A percentile compares a stretch with the other conserved stretches of the same genome.
Conservation (phyloP, 2,329 filamentous ascomycete genomes). For the Coniochaeta prunicola region DNA sequence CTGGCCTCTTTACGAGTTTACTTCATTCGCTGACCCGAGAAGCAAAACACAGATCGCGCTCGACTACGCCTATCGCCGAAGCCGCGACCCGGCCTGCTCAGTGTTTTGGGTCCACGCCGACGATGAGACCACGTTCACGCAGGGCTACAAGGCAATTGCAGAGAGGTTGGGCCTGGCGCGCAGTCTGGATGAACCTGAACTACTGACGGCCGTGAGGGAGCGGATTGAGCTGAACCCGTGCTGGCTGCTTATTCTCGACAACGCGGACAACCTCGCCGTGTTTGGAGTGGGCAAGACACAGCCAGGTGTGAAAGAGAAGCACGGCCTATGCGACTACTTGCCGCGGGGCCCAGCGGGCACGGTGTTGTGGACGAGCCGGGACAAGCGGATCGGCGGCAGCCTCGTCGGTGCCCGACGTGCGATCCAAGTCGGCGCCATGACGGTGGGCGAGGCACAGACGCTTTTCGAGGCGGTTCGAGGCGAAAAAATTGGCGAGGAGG, state of each 20-base stretch:
- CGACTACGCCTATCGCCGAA: slow-evolving; percentile 22
- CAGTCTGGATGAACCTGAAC: slow-evolving; percentile 12
- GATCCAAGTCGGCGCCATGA: slow-evolving; percentile 8
- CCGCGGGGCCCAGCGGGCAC: slow-evolving; percentile 4
- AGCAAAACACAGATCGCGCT: slow-evolving; percentile 31
- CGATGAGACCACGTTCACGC: slow-evolving; percentile 20
- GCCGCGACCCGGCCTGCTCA: slow-evolving; percentile 15
- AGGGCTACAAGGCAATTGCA: slow-evolving; percentile 23
- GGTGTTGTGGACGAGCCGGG: slow-evolving; percentile 11
- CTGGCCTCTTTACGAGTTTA: background rate
- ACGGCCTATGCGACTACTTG: background rate
- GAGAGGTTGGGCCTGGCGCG: slow-evolving; percentile 13
- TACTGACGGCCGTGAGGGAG: slow-evolving; percentile 10
- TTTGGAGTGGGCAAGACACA: slow-evolving; percentile 6
- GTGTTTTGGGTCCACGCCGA: slow-evolving; percentile 31
- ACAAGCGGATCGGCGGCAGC: slow-evolving; percentile 8
- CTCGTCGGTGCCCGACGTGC: slow-evolving; percentile 7
- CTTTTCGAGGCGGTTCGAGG: slow-evolving; percentile 6
- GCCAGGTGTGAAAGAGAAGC: background rate
- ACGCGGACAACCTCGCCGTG: slow-evolving; percentile 1
- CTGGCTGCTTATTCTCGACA: background rate
- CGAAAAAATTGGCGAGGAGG: slow-evolving; percentile 3
- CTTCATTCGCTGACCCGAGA: background rate
- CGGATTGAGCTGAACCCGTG: slow-evolving; percentile 6
- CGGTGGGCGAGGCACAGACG: slow-evolving; percentile 4